A percentile compares a stretch with the other conserved stretches of the same genome.
phyloP scores from a whole-genome alignment of 495 filamentous ascomycete species.

The Apodospora peruviana region DNA sequence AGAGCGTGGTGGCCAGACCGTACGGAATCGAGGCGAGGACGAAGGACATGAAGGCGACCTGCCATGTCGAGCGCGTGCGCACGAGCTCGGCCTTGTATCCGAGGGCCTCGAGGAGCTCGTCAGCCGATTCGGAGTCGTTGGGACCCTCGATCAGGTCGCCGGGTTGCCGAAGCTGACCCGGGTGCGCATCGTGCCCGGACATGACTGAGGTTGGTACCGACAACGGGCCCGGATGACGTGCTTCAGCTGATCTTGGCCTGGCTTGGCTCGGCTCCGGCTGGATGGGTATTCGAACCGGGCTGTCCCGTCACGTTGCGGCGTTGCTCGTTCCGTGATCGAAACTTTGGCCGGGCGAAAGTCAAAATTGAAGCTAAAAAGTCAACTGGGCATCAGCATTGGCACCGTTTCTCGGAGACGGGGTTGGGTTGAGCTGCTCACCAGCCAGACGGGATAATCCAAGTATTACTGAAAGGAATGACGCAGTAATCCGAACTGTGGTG shows the following conservation, averaged over 20 bases:
- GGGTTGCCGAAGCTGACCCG: background rate
- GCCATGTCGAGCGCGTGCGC: constrained; percentile 48
- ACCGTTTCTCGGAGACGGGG: no score
- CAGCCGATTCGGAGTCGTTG: constrained; percentile 23
- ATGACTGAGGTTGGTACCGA: background rate
- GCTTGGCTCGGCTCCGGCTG: background rate
- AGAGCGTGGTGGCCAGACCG: constrained; percentile 64
- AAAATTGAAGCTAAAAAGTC: background rate
- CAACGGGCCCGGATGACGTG: background rate
- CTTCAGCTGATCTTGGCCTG: background rate
- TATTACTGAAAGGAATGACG: no score
- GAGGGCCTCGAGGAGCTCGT: constrained; percentile 44
- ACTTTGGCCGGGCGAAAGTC: background rate
- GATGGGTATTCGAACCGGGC: background rate
- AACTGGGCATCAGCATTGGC: no score
- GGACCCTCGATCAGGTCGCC: background rate
- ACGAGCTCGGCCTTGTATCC: constrained; percentile 48
- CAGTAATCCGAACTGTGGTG: no score
- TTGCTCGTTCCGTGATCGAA: background rate
- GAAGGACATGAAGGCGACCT: constrained; percentile 55
- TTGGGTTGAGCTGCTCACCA: no score
- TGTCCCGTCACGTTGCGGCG: background rate
- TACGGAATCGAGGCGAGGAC: constrained; percentile 55
- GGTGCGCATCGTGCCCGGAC: background rate
- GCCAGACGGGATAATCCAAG: no score